These are phyloP conservation scores for Erythrophleum ivorense DNA, from an alignment of 331 rosid genomes.

Conservation along the genomic window DNA sequence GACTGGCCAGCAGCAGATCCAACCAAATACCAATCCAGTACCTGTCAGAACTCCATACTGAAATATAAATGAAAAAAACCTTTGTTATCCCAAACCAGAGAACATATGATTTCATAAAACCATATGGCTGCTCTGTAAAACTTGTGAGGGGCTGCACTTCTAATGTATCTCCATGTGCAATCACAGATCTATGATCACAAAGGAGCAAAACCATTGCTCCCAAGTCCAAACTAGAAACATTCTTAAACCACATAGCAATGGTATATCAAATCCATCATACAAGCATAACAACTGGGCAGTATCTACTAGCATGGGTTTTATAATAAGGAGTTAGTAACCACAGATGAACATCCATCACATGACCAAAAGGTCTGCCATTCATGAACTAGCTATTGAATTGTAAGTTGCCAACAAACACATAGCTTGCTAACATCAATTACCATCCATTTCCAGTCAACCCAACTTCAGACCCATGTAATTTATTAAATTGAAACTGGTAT, in stretches of 20 bases:
- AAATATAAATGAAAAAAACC: background rate
- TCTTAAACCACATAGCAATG: constrained; percentile 22
- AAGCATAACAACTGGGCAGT: constrained; percentile 30
- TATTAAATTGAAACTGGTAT: constrained; percentile 35
- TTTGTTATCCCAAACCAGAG: background rate
- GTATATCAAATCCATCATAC: constrained; percentile 36
- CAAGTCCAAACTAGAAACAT: constrained; percentile 38
- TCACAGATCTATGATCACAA: constrained; percentile 28
- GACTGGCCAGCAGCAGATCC: background rate
- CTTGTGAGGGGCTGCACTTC: background rate
- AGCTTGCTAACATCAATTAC: constrained; percentile 34
- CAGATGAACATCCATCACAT: constrained; percentile 41
- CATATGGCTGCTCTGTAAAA: background rate
- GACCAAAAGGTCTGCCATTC: constrained; percentile 38
- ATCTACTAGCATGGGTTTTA: constrained; percentile 34
- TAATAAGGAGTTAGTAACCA: constrained; percentile 25
- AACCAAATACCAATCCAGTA: background rate
- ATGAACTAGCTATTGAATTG: constrained; percentile 37
- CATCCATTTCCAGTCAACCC: constrained; percentile 51
- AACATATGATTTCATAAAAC: background rate
- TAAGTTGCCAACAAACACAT: constrained; percentile 38
- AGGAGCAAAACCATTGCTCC: constrained; percentile 27
- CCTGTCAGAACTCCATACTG: background rate
- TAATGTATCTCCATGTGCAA: background rate
- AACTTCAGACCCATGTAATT: constrained; percentile 47